phyloP scores from a whole-genome alignment of 306 rosid species.

The Dalbergia cochinchinensis region DNA sequence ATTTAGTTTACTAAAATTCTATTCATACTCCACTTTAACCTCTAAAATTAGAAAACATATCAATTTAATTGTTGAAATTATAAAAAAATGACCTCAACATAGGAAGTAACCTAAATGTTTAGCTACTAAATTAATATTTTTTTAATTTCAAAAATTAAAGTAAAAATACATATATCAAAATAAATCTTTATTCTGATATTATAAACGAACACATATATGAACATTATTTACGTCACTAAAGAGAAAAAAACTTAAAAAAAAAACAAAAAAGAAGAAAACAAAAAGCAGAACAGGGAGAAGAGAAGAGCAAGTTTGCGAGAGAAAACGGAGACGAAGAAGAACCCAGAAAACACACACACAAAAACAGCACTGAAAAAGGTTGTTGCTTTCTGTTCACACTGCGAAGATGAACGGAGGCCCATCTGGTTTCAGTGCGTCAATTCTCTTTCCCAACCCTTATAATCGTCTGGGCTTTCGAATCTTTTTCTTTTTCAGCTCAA shows the following conservation, averaged over 20 bases:
- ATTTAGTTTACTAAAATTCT: no score
- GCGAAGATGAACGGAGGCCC: constrained; percentile 99
- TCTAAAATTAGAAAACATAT: no score
- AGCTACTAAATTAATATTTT: no score
- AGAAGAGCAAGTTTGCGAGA: neutral
- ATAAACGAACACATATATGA: no score
- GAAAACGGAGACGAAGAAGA: constrained; percentile 8
- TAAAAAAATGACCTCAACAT: no score
- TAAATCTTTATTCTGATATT: no score
- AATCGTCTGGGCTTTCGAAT: constrained; percentile 22
- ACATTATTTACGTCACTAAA: neutral
- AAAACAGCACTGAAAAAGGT: constrained; percentile 40
- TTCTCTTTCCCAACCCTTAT: constrained; percentile 16
- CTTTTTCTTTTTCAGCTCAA: neutral
- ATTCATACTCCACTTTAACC: no score
- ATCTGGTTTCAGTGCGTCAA: constrained; percentile 90
- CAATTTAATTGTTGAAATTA: no score
- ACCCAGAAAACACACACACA: neutral
- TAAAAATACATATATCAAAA: no score
- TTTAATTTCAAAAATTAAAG: no score
- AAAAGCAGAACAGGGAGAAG: constrained; percentile 3
- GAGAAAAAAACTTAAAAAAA: neutral
- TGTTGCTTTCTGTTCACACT: constrained; percentile 57
- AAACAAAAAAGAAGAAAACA: neutral
- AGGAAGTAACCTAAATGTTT: no score